Evolutionary conservation across 495 filamentous ascomycete species (phyloP), one percentile per base, ranked within the genome.

Genomic region (Aspergillus homomorphus): DNA sequence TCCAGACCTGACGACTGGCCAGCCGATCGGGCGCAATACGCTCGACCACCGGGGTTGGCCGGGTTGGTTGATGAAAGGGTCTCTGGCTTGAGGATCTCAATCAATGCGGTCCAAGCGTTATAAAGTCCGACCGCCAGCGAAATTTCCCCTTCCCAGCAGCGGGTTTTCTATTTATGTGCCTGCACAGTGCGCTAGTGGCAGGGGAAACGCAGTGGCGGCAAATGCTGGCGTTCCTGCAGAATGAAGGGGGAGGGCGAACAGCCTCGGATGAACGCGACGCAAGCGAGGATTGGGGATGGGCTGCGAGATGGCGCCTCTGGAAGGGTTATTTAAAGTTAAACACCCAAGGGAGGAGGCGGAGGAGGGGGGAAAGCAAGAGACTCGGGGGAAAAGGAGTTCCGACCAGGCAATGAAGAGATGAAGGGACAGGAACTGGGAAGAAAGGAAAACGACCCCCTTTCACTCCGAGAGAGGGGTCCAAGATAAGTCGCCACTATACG

Each of bases 291-390:
- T 28, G 48, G 46, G 18, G 33, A 38, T 2, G 26, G 22, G 46
- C 16, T 24, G 22, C 24, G 7, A n/a, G 22, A 51, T 30, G 23
- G 48, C 48, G 48, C 24, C 48, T 14, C 48, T 28, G 48, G 33
- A 51, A 24, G 48, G 48, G 12, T 28, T 51, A 51, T 51, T 51
- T 51, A 30, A 51, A 51, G 19, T 18, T n/a, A 28, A 51, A 21
- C 7, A 24, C 19, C 45, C 45, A 22, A 16, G 45, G 23, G 14
- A 24, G 22, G 22, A 26, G 12, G 22, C n/a, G 24, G 48, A 30
- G 15, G 18, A 51, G 6, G 16, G 19, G 5, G 46, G 19, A n/a
- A n/a, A 14, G 22, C 1, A 23, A 22, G 22, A 22, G 14, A n/a
- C 7, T 16, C 1, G 21, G 8, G 8, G 46, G 6, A 26, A 24